phyloP scores from a whole-genome alignment of 805 yeast genomes.

The Wickerhamomyces ciferrii region DNA sequence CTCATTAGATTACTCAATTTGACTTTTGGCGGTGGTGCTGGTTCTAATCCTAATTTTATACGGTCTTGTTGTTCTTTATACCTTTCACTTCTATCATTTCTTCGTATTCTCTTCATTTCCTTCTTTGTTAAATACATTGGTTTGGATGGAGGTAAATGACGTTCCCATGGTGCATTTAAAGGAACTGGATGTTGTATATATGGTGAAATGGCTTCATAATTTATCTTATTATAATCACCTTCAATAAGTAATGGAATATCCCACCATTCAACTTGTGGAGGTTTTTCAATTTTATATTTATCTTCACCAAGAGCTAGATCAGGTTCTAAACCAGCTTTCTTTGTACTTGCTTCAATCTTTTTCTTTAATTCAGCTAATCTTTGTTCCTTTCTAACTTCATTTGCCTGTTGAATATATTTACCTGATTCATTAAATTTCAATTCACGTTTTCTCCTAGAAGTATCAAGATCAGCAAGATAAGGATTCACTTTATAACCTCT shows the following conservation, averaged over 20 bases:
- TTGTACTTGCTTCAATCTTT: conserved; percentile 25
- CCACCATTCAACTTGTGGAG: conserved; percentile 89
- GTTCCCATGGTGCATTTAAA: conserved; percentile 52
- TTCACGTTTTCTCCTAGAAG: conserved; percentile 27
- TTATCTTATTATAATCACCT: conserved; percentile 31
- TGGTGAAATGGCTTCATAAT: conserved; percentile 45
- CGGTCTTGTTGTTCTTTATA: conserved; percentile 73
- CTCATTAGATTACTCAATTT: conserved; percentile 80
- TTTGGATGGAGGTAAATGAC: conserved; percentile 31
- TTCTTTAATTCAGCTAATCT: conserved; percentile 28
- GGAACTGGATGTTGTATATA: conserved; percentile 84
- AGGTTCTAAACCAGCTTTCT: conserved; percentile 42
- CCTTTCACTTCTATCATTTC: conserved; percentile 57
- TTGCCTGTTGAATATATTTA: conserved; percentile 41
- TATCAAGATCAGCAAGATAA: conserved; percentile 18
- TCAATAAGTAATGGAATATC: conserved; percentile 51
- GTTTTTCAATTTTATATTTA: conserved; percentile 37
- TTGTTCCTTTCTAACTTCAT: conserved; percentile 39
- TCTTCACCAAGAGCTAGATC: conserved; percentile 54
- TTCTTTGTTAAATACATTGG: conserved; percentile 65
- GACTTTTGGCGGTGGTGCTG: conserved; percentile 88
- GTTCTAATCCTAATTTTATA: conserved; percentile 73
- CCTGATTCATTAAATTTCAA: conserved; percentile 58
- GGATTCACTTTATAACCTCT: conserved; percentile 29
- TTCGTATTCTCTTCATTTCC: conserved; percentile 70